A percentile compares a stretch with the other conserved stretches of the same genome.
These are phyloP conservation scores for Tetragonia tetragonoides DNA, from an alignment of 148 eudicot genomes.

Conservation along the genomic window DNA sequence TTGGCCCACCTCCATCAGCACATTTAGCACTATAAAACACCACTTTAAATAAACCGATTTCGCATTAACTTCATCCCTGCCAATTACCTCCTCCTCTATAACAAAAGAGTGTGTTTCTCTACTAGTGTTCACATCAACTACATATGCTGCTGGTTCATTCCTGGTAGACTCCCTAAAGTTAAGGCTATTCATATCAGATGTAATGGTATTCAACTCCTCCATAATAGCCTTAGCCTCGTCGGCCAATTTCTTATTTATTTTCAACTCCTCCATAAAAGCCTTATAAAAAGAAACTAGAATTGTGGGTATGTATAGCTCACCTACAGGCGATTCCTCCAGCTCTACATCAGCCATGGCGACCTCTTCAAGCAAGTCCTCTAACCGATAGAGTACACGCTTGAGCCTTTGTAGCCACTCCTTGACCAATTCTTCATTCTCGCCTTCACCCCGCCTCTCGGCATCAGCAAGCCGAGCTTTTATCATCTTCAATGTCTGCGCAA, in stretches of 20 bases:
- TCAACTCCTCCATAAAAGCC: no score
- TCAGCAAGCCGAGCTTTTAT: slow-evolving; percentile 18
- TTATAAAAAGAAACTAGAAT: no score
- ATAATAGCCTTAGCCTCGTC: neutral
- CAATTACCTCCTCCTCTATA: slow-evolving; percentile 7
- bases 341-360: neutral
- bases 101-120: slow-evolving; percentile 19
- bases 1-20: no score
- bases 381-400: neutral
- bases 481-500: slow-evolving; percentile 2
- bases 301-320: no score
- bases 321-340: no score
- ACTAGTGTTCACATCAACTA: neutral
- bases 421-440: neutral
- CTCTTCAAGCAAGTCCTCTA: slow-evolving; percentile 23
- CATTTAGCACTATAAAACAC: no score
- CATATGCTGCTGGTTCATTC: no score
- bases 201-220: neutral
- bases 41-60: no score
- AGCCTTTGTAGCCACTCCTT: slow-evolving; percentile 13
- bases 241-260: neutral
- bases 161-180: neutral
- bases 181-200: neutral
- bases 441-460: slow-evolving; percentile 11
- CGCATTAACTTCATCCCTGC: slow-evolving; percentile 12